Base-by-base conservation (phyloP, 805 yeast genomes). In the Lachancea meyersii region DNA sequence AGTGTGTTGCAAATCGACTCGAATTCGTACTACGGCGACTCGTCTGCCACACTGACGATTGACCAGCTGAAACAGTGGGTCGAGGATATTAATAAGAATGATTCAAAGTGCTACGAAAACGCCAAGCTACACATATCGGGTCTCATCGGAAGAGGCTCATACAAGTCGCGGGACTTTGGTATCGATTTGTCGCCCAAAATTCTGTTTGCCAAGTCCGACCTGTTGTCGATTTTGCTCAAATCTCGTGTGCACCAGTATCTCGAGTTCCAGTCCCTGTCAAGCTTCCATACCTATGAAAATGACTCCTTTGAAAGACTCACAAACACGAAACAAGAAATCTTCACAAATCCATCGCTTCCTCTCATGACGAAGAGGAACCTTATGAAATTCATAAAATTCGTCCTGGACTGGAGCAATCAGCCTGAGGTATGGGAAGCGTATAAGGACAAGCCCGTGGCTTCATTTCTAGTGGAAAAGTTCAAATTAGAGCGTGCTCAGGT, bases 211-310 rank as follows among this genome's bases (percentile, higher is more conserved):
- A 80, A 82, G 63, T 82, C 93, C n/a, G 96, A 89, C 62, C 70
- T 93, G 54, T 70, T 91, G 50, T 76, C 84, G 3, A 69, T 91
- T 44, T 71, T 91, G 46, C 72, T 89, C 47, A 83, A 86, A 60
- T 80, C 94, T 39, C 76, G 96, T 48, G 97, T 93, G 17, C 86
- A 86, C 60, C 81, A 86, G 60, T 91, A 91, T 64, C 71, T 93
- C 58, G 97, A 93, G 63, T 91, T 91, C 67, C 94, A 87, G 67
- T 80, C 95, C 19, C 68, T 91, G 49, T 77, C 86, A 35, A 82
- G 80, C 50, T 89, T 91, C 68, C 97, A 93, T 63, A 86, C 95
- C n/a, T 93, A 76, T 65, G 96, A 89, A 63, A 83, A 86, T 58
- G 97, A 91, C 62, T 73, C 79, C 40, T 91, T 93, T 67, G 95